These are phyloP conservation scores for Epicoccum nigrum DNA, from an alignment of 2,329 filamentous ascomycete species.

Conservation along the genomic window DNA sequence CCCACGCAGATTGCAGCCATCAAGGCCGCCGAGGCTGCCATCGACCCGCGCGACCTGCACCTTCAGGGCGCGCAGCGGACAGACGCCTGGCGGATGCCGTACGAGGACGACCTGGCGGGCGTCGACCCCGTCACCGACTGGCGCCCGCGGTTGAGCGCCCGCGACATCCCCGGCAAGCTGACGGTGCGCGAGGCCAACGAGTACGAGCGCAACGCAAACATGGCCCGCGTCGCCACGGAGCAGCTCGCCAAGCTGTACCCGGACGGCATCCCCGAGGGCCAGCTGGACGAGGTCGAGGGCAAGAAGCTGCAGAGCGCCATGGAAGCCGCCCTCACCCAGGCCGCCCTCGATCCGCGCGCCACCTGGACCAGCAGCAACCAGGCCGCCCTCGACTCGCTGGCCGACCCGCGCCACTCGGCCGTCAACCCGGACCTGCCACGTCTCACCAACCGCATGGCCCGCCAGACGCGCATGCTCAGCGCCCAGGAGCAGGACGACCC, in stretches of 20 bases:
- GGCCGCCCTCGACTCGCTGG: constrained; percentile 55
- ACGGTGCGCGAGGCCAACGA: constrained; percentile 37
- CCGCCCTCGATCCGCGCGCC: constrained; percentile 50
- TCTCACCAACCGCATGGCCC: constrained; percentile 46
- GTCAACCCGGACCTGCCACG: constrained; percentile 60
- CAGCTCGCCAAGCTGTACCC: constrained; percentile 47
- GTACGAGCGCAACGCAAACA: constrained; percentile 41
- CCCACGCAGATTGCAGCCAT: constrained; percentile 81
- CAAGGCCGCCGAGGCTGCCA: constrained; percentile 77
- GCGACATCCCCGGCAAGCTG: constrained; percentile 32
- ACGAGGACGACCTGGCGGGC: constrained; percentile 80
- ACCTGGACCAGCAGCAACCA: constrained; percentile 57
- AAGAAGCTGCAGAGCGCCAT: constrained; percentile 33
- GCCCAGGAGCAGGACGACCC: constrained; percentile 53
- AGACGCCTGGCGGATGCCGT: constrained; percentile 70
- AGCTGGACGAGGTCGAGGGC: constrained; percentile 25
- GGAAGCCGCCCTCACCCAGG: constrained; percentile 42
- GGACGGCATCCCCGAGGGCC: constrained; percentile 41
- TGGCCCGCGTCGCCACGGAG: constrained; percentile 40
- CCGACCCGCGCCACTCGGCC: constrained; percentile 53
- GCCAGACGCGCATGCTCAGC: constrained; percentile 37
- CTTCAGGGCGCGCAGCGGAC: constrained; percentile 73
- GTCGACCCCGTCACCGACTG: constrained; percentile 78
- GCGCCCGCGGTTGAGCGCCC: constrained; percentile 47
- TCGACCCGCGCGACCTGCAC: constrained; percentile 75